Base-by-base conservation (phyloP, 805 yeast genomes). In the Schwanniomyces yamadae region DNA sequence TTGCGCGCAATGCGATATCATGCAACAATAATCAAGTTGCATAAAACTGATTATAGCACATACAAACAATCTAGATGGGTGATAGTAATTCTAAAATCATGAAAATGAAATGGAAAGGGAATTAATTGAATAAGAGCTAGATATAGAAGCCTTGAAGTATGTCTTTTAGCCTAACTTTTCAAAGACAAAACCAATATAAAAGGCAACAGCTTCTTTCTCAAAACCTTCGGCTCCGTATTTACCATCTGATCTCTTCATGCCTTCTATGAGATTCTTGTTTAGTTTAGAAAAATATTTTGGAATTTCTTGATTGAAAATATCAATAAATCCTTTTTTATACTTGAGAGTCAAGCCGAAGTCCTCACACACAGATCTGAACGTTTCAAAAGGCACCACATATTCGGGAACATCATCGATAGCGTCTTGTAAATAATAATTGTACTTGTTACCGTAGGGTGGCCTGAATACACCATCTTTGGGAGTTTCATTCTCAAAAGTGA, bases 341-440 rank as follows among this genome's bases (percentile, higher is more conserved):
- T 82, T 74, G 40, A 93, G 62, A 38, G 79, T 82, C 43, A 91
- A 61, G 10, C 87, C 87, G 57, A 80, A 85, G 40, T 88, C 95
- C 53, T 82, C 87, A 28, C 96, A 95, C 36, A 91, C 63, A 37
- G 82, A 77, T 58, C 95, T 73, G 39, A 93, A 77, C 1, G 82
- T 77, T 52, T 91, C 97, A 60, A 93, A 89, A 1, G 97, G 98
- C 5, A 93, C 96, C 5, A 93, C 95, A 52, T 84, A 93, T 54
- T 93, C 99, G 0, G 98, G 98, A 16, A 93, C 96, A 50, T 93
- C 82, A 43, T 88, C 96, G 32, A 93, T 91, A 0, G 99, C 99
- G 63, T 93, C 99, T 45, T 80, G 80, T 40, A 93, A 65, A 63
- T 70, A 86, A 56, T 85, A 93, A 36, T 77, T 78, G 59, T 93